Percentiles rank a stretch among this genome's conserved stretches.
Evolutionary conservation across 805 yeast genomes (phyloP).

Genomic region (Blastobotrys chiropterorum): DNA sequence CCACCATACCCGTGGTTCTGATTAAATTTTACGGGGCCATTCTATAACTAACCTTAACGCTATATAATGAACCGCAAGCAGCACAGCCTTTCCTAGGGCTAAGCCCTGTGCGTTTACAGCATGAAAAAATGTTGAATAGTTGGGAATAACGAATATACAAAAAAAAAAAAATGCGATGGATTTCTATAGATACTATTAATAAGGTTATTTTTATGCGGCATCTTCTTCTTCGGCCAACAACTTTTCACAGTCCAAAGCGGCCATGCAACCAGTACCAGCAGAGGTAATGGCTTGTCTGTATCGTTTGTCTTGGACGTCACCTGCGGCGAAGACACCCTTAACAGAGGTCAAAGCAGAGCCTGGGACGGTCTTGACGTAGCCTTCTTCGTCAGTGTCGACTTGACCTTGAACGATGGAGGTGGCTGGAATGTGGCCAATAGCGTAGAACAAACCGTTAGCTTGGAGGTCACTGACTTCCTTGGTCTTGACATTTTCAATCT

Average conservation of each 20-base stretch:
- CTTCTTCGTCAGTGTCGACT: slow-evolving; percentile 76
- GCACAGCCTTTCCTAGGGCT: too few species aligned
- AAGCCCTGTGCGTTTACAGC: too few species aligned
- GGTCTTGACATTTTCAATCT: slow-evolving; percentile 65
- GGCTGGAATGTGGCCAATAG: slow-evolving; percentile 97
- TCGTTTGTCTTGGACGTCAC: slow-evolving; percentile 95
- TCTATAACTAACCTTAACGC: too few species aligned
- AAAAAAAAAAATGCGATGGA: background rate
- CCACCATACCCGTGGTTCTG: too few species aligned
- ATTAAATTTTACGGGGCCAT: too few species aligned
- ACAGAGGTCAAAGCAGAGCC: slow-evolving; percentile 84
- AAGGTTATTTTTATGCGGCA: background rate
- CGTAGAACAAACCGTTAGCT: slow-evolving; percentile 92
- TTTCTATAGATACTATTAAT: slow-evolving; percentile 1
- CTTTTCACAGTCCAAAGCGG: slow-evolving; percentile 92
- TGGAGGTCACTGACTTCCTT: slow-evolving; percentile 60
- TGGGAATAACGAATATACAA: background rate
- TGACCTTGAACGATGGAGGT: slow-evolving; percentile 74
- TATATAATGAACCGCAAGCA: too few species aligned
- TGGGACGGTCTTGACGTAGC: slow-evolving; percentile 84
- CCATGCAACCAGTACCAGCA: slow-evolving; percentile 99
- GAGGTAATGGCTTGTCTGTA: slow-evolving; percentile 99
- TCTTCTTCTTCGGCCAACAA: slow-evolving; percentile 51
- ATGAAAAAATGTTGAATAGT: too few species aligned
- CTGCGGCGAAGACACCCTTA: slow-evolving; percentile 94